These are phyloP conservation scores for Diaporthe sp. DNA, from an alignment of 2,329 filamentous ascomycete species.

Conservation along the genomic window DNA sequence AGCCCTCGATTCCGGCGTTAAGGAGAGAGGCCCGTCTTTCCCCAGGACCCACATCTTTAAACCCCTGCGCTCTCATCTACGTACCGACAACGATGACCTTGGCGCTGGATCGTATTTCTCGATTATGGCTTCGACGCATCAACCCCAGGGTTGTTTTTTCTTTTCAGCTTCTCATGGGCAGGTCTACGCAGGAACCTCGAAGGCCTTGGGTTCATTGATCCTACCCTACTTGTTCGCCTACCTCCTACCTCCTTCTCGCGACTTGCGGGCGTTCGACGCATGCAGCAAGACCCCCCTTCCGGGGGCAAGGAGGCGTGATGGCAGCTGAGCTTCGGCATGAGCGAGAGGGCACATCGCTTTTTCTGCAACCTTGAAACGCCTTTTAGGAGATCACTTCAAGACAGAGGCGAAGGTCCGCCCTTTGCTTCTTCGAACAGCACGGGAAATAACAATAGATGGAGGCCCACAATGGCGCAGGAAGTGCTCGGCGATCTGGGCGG, in stretches of 20 bases:
- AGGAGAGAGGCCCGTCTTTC: neutral
- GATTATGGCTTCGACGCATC: slow-evolving; percentile 21
- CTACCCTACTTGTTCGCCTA: neutral
- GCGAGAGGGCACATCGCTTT: slow-evolving; percentile 29
- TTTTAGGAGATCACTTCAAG: slow-evolving; percentile 7
- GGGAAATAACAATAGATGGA: neutral
- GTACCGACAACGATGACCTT: slow-evolving; percentile 17
- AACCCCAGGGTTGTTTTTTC: slow-evolving; percentile 1
- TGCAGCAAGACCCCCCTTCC: slow-evolving; percentile 20
- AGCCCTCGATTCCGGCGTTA: neutral
- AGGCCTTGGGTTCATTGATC: slow-evolving; percentile 4
- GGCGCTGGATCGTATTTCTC: slow-evolving; percentile 26
- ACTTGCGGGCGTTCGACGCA: neutral
- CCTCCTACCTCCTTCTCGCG: slow-evolving; percentile 3
- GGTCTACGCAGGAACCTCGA: neutral
- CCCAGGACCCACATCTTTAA: neutral
- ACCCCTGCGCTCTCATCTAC: slow-evolving; percentile 1
- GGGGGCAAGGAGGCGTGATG: neutral
- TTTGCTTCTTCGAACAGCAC: slow-evolving; percentile 17
- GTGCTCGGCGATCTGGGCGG: slow-evolving; percentile 18
- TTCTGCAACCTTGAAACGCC: slow-evolving; percentile 22
- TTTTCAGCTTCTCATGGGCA: slow-evolving; percentile 28
- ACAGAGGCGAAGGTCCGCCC: neutral
- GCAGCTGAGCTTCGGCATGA: slow-evolving; percentile 27
- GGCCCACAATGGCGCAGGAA: neutral